Percentiles rank a stretch among this genome's conserved stretches.
These are phyloP conservation scores for Lobosporangium transversale DNA, from an alignment of 192 early-diverging fungal species.

Conservation along the genomic window DNA sequence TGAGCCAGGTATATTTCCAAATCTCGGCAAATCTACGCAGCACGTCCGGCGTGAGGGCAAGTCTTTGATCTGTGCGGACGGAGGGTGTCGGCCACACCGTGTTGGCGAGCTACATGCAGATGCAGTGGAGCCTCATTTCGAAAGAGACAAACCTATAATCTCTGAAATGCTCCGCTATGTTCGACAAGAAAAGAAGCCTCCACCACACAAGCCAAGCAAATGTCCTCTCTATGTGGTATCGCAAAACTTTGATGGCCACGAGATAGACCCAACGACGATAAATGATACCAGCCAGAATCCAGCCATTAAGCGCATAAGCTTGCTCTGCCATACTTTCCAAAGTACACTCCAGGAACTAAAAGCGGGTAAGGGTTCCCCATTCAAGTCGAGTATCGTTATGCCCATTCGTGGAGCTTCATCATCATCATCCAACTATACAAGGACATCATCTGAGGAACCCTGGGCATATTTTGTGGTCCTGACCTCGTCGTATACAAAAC, in stretches of 20 bases:
- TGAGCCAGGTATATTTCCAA: neutral
- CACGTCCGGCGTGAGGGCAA: conserved; percentile 3
- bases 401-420: conserved; percentile 29
- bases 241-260: neutral
- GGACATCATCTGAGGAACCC: neutral
- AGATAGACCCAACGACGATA: neutral
- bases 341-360: conserved; percentile 15
- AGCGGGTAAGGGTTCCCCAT: conserved; percentile 5
- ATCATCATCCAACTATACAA: conserved; percentile 3
- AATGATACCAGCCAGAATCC: neutral
- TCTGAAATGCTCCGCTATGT: conserved; percentile 23
- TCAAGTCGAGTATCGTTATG: conserved; percentile 33
- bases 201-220: neutral
- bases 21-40: neutral
- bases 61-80: conserved; percentile 15
- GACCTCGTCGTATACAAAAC: conserved; percentile 32
- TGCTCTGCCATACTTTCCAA: conserved; percentile 47
- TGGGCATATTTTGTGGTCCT: conserved; percentile 45
- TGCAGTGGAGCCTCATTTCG: conserved; percentile 10
- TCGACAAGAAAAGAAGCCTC: conserved; percentile 9
- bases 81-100: conserved; percentile 28
- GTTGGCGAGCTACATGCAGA: conserved; percentile 7
- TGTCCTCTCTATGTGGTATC: conserved; percentile 6
- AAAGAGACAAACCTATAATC: conserved; percentile 20
- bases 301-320: neutral